A percentile compares a stretch with the other conserved stretches of the same genome.
Conservation (phyloP, 768 basidiomycete species). For the Russula sp. region DNA sequence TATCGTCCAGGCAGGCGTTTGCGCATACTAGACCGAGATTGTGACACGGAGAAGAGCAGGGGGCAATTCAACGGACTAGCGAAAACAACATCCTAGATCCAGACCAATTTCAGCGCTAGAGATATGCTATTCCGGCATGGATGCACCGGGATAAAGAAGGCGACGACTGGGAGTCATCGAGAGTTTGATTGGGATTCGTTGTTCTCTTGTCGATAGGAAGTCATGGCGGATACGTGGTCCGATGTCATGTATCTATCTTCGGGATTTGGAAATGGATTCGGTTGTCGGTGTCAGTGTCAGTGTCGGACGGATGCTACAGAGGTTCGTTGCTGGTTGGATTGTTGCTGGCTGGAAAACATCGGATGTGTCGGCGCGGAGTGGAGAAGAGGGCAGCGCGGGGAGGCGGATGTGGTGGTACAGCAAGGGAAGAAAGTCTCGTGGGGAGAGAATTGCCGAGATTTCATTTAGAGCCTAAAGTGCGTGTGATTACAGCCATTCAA, state of each 20-base stretch:
- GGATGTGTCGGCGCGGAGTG: slow-evolving; percentile 13
- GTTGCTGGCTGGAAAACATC: slow-evolving; percentile 9
- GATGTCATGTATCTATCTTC: not conserved
- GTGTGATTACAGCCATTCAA: not conserved
- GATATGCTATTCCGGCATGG: not conserved
- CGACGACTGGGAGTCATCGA: not conserved
- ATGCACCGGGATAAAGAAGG: not conserved
- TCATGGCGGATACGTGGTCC: not conserved
- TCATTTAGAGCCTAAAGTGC: not conserved
- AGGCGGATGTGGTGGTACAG: not conserved
- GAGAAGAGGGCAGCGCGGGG: not conserved
- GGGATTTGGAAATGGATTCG: slow-evolving; percentile 5
- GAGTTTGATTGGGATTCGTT: not conserved
- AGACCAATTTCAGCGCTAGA: not conserved
- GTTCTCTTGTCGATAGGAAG: not conserved
- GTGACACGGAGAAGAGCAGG: not conserved
- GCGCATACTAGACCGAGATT: not conserved
- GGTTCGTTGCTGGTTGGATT: not conserved
- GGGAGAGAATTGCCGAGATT: slow-evolving; percentile 13
- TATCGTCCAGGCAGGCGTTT: not conserved
- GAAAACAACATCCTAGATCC: not conserved
- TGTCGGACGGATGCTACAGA: not conserved
- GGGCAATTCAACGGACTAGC: not conserved
- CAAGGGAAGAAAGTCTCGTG: not conserved
- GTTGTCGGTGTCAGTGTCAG: not conserved